phyloP scores from a whole-genome alignment of 306 rosid genomes.

The Pterocarpus santalinus region DNA sequence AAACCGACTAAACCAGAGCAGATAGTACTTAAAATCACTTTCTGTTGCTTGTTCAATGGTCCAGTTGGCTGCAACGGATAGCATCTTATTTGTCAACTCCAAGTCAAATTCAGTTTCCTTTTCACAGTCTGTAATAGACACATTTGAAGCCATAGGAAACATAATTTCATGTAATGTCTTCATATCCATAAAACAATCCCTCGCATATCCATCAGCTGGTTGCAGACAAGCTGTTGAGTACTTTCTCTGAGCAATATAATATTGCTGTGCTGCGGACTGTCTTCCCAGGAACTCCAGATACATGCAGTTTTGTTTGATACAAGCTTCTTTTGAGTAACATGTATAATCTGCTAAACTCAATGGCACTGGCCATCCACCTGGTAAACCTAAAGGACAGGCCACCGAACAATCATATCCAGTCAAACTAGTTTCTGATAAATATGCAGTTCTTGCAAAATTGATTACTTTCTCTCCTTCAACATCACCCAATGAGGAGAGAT shows the following conservation, averaged over 20 bases:
- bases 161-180: slow-evolving; percentile 50
- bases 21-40: slow-evolving; percentile 72
- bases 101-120: slow-evolving; percentile 50
- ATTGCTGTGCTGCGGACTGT: slow-evolving; percentile 65
- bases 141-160: slow-evolving; percentile 60
- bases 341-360: slow-evolving; percentile 66
- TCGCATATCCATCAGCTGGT: slow-evolving; percentile 39
- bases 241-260: slow-evolving; percentile 48
- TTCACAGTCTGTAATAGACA: slow-evolving; percentile 18
- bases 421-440: slow-evolving; percentile 51
- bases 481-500: slow-evolving; percentile 80
- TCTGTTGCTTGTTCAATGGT: slow-evolving; percentile 78
- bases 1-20: slow-evolving; percentile 74
- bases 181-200: slow-evolving; percentile 54
- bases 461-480: slow-evolving; percentile 62
- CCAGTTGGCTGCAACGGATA: slow-evolving; percentile 88
- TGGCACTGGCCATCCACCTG: slow-evolving; percentile 92
- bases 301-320: slow-evolving; percentile 74
- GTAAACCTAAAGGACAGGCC: slow-evolving; percentile 59
- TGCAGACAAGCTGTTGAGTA: slow-evolving; percentile 32
- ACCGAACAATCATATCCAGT: slow-evolving; percentile 51
- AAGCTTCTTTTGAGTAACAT: slow-evolving; percentile 71
- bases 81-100: slow-evolving; percentile 60
- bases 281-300: slow-evolving; percentile 76
- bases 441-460: slow-evolving; percentile 57